Evolutionary conservation across 1,139 yeast genomes (phyloP), one percentile per base, ranked within the genome.

Genomic region (Pneumocystis oryctolagi): DNA sequence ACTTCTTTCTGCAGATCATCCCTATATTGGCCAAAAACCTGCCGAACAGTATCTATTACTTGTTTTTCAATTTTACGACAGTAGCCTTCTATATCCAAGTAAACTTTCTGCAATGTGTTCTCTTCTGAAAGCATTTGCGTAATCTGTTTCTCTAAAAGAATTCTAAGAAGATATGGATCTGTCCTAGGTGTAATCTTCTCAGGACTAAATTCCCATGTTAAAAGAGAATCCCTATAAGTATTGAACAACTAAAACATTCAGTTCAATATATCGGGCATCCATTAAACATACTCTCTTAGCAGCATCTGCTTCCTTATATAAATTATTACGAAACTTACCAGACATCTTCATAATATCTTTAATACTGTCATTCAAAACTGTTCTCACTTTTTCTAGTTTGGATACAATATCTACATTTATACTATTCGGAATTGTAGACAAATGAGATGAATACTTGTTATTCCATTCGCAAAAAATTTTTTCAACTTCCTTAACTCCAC

Each of bases 31-130:
- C 85, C 81, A 67, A 89, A 74, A 53, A 94, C 89, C 69, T 83
- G 84, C 75, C 90, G 97, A 62, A 92, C 78, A 72, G 90, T 96
- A 72, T 84, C 79, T 57, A 87, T 89, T 30, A 92, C 94, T 66
- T 89, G 92, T 67, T 85, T 83, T 74, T 90, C 97, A 68, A 94
- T 80, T 71, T 89, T 94, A 65, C 86, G 84, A 60, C 96, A 97
- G 1, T 96, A 87, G 57, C 82, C 82, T 75, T 92, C 96, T 68
- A 90, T 78, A 73, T 92, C 90, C 67, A 84, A 79, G 71, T 82
- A 90, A 0, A 97, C 96, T 71, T 89, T 96, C 70, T 88, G 87
- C 62, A 92, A 78, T 70, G 84, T 85, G 72, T 85, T 86, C 72
- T 92, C 97, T 81, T 69, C 81, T 83, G 70, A 92, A 80, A 72